These are phyloP conservation scores for Tetramitus jugosus DNA, from an alignment of 208 protist species.

Conservation along the genomic window DNA sequence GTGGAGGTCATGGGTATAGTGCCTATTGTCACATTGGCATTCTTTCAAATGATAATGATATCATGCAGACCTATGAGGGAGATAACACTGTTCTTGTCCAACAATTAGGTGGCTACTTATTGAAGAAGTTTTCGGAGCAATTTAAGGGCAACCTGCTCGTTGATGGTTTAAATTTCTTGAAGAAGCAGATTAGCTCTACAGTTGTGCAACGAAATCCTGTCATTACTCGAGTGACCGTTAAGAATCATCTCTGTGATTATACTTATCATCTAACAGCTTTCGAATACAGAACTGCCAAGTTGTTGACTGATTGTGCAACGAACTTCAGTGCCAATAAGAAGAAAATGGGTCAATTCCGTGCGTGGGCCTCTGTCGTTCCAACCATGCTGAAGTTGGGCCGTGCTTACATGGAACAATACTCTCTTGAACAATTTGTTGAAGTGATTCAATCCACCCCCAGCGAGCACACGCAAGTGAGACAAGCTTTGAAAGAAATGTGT, in stretches of 20 bases:
- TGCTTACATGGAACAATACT: neutral
- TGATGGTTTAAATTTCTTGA: neutral
- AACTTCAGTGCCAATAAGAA: neutral
- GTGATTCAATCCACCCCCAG: neutral
- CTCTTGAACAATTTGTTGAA: neutral
- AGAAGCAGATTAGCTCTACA: neutral
- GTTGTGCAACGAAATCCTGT: neutral
- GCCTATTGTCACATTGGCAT: neutral
- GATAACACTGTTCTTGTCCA: constrained; percentile 40
- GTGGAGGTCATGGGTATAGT: constrained; percentile 30
- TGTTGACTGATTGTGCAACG: neutral
- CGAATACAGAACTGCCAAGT: constrained; percentile 1
- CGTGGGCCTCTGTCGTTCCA: neutral
- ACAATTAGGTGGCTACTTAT: constrained; percentile 28
- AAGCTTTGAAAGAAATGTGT: neutral
- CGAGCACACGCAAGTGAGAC: neutral
- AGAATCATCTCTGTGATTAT: constrained; percentile 7
- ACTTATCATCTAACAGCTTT: neutral
- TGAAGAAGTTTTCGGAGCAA: neutral
- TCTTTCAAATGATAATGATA: neutral
- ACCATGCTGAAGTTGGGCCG: neutral
- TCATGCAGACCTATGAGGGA: constrained; percentile 35
- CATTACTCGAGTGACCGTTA: neutral
- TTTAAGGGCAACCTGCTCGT: neutral
- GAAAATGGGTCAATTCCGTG: neutral